phyloP scores from a whole-genome alignment of 2,329 filamentous ascomycete species.

The Nigrospora sphaerica region DNA sequence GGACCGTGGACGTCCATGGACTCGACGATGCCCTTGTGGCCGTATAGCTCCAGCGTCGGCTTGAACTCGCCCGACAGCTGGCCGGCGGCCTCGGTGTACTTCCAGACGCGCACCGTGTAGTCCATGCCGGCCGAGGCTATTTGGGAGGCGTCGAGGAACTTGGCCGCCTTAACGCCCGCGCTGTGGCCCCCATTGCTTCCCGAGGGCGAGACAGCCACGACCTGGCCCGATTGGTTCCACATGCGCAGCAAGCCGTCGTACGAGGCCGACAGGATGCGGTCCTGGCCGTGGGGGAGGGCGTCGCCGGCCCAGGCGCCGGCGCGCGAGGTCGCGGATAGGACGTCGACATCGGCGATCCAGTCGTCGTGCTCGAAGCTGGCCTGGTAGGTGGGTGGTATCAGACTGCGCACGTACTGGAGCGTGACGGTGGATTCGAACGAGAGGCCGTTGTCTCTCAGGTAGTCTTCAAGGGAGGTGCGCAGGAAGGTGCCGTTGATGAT shows the following conservation, averaged over 20 bases:
- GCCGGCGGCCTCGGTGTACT: slow-evolving; percentile 64
- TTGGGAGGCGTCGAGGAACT: slow-evolving; percentile 71
- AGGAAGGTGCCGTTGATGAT: slow-evolving; percentile 91
- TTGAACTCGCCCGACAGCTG: slow-evolving; percentile 56
- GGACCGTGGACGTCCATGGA: slow-evolving; percentile 66
- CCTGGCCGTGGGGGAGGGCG: slow-evolving; percentile 45
- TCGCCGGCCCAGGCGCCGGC: slow-evolving; percentile 50
- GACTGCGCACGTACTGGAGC: slow-evolving; percentile 86
- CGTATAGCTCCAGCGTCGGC: slow-evolving; percentile 74
- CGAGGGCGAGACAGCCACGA: slow-evolving; percentile 69
- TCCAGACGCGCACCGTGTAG: slow-evolving; percentile 82
- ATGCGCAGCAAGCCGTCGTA: slow-evolving; percentile 86
- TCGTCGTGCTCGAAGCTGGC: slow-evolving; percentile 96
- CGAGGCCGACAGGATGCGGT: slow-evolving; percentile 80
- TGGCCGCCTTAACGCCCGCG: slow-evolving; percentile 72
- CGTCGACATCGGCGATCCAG: slow-evolving; percentile 86
- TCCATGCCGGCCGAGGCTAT: slow-evolving; percentile 81
- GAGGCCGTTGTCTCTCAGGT: slow-evolving; percentile 77
- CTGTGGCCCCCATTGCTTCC: slow-evolving; percentile 65
- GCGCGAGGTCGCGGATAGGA: slow-evolving; percentile 61
- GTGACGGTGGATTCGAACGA: slow-evolving; percentile 82
- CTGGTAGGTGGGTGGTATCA: slow-evolving; percentile 83
- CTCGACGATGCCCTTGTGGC: slow-evolving; percentile 70
- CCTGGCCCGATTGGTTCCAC: slow-evolving; percentile 83
- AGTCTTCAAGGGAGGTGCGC: slow-evolving; percentile 82